Conservation (phyloP, 768 basidiomycete species). For the Trametes cubensis region DNA sequence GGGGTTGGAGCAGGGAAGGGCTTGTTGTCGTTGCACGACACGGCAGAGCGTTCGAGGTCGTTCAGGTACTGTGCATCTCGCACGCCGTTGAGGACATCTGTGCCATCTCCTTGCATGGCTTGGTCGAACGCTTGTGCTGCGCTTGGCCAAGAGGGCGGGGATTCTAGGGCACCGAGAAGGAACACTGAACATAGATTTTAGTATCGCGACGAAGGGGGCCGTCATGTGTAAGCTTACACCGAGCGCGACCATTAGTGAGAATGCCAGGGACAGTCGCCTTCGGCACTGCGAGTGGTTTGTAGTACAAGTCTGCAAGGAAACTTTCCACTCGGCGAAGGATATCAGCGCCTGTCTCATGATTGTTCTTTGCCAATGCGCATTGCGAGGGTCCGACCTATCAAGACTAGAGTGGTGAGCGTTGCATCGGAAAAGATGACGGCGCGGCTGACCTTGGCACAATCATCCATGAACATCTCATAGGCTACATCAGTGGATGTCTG, state of each 20-base stretch:
- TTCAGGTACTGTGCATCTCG: conserved; percentile 7
- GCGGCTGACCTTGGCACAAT: conserved; percentile 31
- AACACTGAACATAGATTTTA: not conserved
- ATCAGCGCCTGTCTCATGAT: conserved; percentile 21
- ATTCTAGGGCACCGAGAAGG: conserved; percentile 25
- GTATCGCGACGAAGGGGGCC: not conserved
- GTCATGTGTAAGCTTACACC: conserved; percentile 22
- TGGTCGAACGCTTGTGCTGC: conserved; percentile 24
- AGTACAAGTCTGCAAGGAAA: conserved; percentile 29
- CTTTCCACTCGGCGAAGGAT: conserved; percentile 29
- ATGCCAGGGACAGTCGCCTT: conserved; percentile 31
- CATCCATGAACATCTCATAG: conserved; percentile 31
- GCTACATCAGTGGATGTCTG: conserved; percentile 31
- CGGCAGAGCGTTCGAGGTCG: conserved; percentile 32
- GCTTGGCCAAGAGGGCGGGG: conserved; percentile 28
- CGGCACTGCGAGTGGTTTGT: conserved; percentile 32
- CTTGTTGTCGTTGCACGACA: conserved; percentile 36
- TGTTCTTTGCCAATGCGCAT: conserved; percentile 31
- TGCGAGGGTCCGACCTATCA: conserved; percentile 31
- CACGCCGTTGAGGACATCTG: conserved; percentile 26
- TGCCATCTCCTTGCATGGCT: conserved; percentile 32
- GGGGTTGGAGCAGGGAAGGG: conserved; percentile 26
- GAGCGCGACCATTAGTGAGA: conserved; percentile 32
- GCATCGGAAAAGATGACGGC: not conserved
- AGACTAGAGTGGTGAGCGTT: not conserved